A percentile compares a stretch with the other conserved stretches of the same genome.
phyloP scores from a whole-genome alignment of 352 stramenopile species.

The Phytophthora cryptogea region DNA sequence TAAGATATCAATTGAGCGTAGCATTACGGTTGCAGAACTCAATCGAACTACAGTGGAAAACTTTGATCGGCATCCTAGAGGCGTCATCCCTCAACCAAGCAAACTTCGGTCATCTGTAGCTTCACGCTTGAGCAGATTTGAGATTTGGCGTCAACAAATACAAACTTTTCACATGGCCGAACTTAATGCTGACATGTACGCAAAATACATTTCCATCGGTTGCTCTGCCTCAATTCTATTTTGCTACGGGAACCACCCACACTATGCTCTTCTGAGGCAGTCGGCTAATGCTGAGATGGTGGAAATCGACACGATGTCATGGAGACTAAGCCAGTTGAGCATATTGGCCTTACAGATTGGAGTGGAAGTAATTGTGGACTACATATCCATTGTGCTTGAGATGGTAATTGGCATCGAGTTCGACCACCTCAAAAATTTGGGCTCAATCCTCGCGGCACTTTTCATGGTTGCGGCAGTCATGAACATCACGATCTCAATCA shows the following conservation, averaged over 20 bases:
- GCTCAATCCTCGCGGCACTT: slow-evolving; percentile 29
- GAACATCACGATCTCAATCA: slow-evolving; percentile 42
- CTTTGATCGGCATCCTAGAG: no score
- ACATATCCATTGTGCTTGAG: slow-evolving; percentile 26
- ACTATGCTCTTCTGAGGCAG: slow-evolving; percentile 25
- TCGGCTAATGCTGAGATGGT: neutral
- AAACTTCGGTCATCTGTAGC: no score
- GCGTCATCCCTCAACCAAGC: no score
- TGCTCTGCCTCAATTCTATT: slow-evolving; percentile 35
- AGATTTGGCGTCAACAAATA: slow-evolving; percentile 9
- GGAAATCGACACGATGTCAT: neutral
- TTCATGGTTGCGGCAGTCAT: slow-evolving; percentile 36
- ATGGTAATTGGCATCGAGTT: slow-evolving; percentile 28
- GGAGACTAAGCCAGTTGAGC: slow-evolving; percentile 11
- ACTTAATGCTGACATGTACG: slow-evolving; percentile 34
- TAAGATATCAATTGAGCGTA: no score
- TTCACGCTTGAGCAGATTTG: neutral
- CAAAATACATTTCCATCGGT: slow-evolving; percentile 46
- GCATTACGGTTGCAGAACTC: no score
- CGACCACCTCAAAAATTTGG: slow-evolving; percentile 15
- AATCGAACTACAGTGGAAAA: no score
- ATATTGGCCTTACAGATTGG: slow-evolving; percentile 18
- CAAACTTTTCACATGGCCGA: slow-evolving; percentile 14
- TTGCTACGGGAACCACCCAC: slow-evolving; percentile 35
- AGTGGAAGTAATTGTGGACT: slow-evolving; percentile 28